Percentiles rank a stretch among this genome's conserved stretches.
These are phyloP conservation scores for Rosellinia necatrix DNA, from an alignment of 2,329 filamentous ascomycete species.

Conservation along the genomic window DNA sequence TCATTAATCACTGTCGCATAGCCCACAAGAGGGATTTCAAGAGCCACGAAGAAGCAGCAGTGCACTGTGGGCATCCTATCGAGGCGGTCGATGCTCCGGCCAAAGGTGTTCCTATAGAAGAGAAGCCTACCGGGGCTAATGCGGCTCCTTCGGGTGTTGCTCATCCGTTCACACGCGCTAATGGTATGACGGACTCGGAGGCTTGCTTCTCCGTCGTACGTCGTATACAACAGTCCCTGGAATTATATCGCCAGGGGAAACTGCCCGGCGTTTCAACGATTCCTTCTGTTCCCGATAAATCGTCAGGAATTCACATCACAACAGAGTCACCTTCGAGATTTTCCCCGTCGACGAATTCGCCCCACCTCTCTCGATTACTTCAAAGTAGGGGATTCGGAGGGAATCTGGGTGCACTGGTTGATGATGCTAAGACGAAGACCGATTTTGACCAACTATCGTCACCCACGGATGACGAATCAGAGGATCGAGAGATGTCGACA, in stretches of 20 bases:
- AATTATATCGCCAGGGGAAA: conserved; percentile 56
- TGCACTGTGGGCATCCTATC: conserved; percentile 82
- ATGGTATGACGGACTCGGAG: conserved; percentile 58
- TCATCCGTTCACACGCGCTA: conserved; percentile 64
- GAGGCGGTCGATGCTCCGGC: conserved; percentile 60
- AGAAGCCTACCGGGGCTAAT: conserved; percentile 40
- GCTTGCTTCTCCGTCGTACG: conserved; percentile 54
- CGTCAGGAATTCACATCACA: conserved; percentile 31
- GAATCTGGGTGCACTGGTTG: conserved; percentile 62
- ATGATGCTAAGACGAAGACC: conserved; percentile 61
- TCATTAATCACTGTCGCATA: conserved; percentile 98
- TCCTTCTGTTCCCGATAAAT: conserved; percentile 40
- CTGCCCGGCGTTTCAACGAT: conserved; percentile 54
- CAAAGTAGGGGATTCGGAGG: conserved; percentile 64
- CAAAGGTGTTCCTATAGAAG: conserved; percentile 51
- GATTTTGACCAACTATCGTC: conserved; percentile 55
- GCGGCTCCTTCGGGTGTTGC: conserved; percentile 55
- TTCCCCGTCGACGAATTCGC: conserved; percentile 61
- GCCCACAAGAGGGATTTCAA: conserved; percentile 92
- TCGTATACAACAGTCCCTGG: conserved; percentile 59
- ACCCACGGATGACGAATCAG: conserved; percentile 57
- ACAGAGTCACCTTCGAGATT: conserved; percentile 47
- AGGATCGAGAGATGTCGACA: conserved; percentile 53
- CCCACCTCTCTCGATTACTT: conserved; percentile 70
- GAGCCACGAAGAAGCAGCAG: conserved; percentile 91